Percentiles rank a stretch among this genome's conserved stretches.
phyloP scores from a whole-genome alignment of 2,329 filamentous ascomycete genomes.

The Biscogniauxia marginata region DNA sequence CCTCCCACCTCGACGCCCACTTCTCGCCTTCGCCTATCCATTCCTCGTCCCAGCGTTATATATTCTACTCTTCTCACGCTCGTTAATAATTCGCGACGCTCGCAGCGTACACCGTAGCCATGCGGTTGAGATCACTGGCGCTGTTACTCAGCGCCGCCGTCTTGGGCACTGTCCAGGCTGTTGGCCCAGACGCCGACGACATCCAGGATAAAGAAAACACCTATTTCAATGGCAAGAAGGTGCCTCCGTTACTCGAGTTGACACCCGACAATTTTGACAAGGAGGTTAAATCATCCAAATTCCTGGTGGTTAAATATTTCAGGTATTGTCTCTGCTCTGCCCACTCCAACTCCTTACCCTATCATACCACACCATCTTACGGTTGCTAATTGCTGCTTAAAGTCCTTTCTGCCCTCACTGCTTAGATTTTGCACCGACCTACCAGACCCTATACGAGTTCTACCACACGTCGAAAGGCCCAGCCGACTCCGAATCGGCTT shows the following conservation, averaged over 20 bases:
- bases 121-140: slow-evolving; percentile 45
- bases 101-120: slow-evolving; percentile 28
- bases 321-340: slow-evolving; percentile 48
- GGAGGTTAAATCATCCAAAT: slow-evolving; percentile 53
- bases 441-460: slow-evolving; percentile 91
- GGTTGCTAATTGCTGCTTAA: slow-evolving; percentile 25
- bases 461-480: slow-evolving; percentile 84
- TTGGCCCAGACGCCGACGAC: slow-evolving; percentile 38
- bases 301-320: slow-evolving; percentile 62
- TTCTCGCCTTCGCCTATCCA: slow-evolving; percentile 5
- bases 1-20: neutral
- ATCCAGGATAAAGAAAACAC: slow-evolving; percentile 45
- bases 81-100: slow-evolving; percentile 19
- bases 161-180: slow-evolving; percentile 38
- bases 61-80: slow-evolving; percentile 10
- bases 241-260: slow-evolving; percentile 64
- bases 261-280: slow-evolving; percentile 56
- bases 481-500: slow-evolving; percentile 51
- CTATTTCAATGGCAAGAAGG: slow-evolving; percentile 63
- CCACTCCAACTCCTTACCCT: neutral
- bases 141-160: slow-evolving; percentile 47
- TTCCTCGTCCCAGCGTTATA: neutral
- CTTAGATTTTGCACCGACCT: slow-evolving; percentile 74
- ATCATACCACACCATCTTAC: slow-evolving; percentile 4
- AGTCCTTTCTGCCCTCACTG: slow-evolving; percentile 71